Percentiles rank a stretch among this genome's conserved stretches.
Evolutionary conservation across 768 basidiomycete species (phyloP).

Genomic region (Tremella mesenterica): DNA sequence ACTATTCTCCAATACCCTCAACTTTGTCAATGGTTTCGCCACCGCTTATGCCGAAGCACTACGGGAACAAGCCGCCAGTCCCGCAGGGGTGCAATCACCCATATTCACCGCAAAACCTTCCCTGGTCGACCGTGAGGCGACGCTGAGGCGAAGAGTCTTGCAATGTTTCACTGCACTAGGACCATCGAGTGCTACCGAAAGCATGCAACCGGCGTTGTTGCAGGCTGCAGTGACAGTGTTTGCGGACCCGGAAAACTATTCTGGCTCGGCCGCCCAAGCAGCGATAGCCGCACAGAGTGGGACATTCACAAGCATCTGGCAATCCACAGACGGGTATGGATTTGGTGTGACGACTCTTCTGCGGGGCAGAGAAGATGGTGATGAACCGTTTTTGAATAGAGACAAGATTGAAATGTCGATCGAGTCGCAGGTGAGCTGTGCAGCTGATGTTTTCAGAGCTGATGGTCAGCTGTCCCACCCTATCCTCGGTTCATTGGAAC

Average conservation of each 20-base stretch:
- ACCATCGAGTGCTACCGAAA: constrained; percentile 66
- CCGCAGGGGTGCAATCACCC: constrained; percentile 16
- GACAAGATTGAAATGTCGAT: constrained; percentile 74
- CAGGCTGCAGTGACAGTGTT: constrained; percentile 74
- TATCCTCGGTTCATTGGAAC: constrained; percentile 72
- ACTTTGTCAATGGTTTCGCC: constrained; percentile 76
- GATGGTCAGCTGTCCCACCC: constrained; percentile 59
- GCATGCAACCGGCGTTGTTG: constrained; percentile 68
- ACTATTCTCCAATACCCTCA: constrained; percentile 77
- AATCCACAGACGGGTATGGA: constrained; percentile 75
- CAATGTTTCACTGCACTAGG: constrained; percentile 83
- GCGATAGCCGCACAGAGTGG: constrained; percentile 70
- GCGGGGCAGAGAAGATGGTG: constrained; percentile 29
- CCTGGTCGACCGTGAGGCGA: constrained; percentile 68
- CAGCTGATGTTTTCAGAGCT: not conserved
- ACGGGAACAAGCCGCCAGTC: constrained; percentile 45
- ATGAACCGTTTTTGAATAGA: constrained; percentile 56
- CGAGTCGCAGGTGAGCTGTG: constrained; percentile 61
- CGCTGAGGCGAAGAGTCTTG: constrained; percentile 73
- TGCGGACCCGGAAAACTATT: constrained; percentile 70
- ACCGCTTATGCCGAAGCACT: constrained; percentile 62
- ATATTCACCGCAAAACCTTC: constrained; percentile 46
- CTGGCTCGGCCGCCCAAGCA: constrained; percentile 69
- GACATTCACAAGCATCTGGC: constrained; percentile 76
- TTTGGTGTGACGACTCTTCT: constrained; percentile 71